Evolutionary conservation across 2,329 filamentous ascomycete genomes (phyloP), one percentile per base, ranked within the genome.

Genomic region (Penicillium sp.): DNA sequence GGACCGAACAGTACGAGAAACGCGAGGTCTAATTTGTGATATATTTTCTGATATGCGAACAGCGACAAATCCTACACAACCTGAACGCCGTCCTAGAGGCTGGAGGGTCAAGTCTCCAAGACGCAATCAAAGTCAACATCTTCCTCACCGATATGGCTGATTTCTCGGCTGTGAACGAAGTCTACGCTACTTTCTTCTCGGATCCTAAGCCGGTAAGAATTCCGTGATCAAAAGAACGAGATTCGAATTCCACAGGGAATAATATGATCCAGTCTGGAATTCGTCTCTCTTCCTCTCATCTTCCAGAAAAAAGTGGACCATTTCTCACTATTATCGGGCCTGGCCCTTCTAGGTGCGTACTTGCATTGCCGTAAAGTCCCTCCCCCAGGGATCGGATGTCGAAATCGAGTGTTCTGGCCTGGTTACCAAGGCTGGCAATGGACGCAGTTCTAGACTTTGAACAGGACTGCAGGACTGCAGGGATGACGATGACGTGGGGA

Each of bases 161-260:
- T 70, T 89, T 88, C 67, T 77, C 75, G 73, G 86, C 86, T 74
- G 90, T 95, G 86, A 96, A 96, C 78, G 82, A 82, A 69, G 88
- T 91, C 74, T 96, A 94, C 37, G 50, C 56, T 23, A 55, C 60
- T n/a, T 64, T 64, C 35, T 72, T 72, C 47, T 52, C 46, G 40
- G 65, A 67, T 51, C 64, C 66, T 2, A 67, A 65, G 59, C 69
- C 69, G 27, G 70, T 71, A 50, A 55, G 67, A 51, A 43, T 8
- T 25, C 3, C 9, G 35, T 25, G n/a, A 6, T 9, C 15, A 15
- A 46, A 35, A 19, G 17, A 25, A 48, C 6, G 31, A 52, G 17
- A n/a, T 23, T 35, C 7, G 13, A 13, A 51, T 21, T 33, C n/a
- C 10, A 21, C 27, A 33, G 31, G 19, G 15, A 42, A 15, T 29